Conservation (phyloP, 768 basidiomycete genomes). For the Russula compacta region DNA sequence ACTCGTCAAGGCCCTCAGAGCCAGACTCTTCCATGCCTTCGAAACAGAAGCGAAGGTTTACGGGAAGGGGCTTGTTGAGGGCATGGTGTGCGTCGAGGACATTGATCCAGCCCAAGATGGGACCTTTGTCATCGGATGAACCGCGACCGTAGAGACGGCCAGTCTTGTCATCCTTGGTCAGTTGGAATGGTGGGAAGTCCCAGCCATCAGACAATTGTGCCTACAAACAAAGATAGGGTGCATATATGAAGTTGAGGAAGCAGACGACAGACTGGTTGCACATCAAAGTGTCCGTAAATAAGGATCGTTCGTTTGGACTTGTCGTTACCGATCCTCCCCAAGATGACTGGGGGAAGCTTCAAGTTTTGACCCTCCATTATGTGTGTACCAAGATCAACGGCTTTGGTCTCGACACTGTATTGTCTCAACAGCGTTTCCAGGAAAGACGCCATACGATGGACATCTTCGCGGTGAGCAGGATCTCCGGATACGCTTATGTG, state of each 20-base stretch:
- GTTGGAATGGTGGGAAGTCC: slow-evolving; percentile 76
- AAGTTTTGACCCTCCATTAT: slow-evolving; percentile 61
- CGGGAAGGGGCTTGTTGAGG: slow-evolving; percentile 62
- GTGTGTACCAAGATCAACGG: slow-evolving; percentile 72
- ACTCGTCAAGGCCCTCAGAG: slow-evolving; percentile 81
- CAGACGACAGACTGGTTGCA: slow-evolving; percentile 65
- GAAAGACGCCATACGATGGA: slow-evolving; percentile 81
- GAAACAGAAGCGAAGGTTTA: slow-evolving; percentile 86
- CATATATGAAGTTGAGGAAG: background rate
- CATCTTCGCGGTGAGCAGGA: slow-evolving; percentile 60
- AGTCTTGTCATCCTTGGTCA: slow-evolving; percentile 45
- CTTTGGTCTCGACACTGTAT: slow-evolving; percentile 71
- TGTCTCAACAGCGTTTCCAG: slow-evolving; percentile 61
- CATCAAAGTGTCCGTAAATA: slow-evolving; percentile 92
- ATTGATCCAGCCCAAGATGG: slow-evolving; percentile 82
- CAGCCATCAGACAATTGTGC: slow-evolving; percentile 64
- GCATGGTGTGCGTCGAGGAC: slow-evolving; percentile 77
- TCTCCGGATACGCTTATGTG: slow-evolving; percentile 53
- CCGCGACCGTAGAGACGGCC: slow-evolving; percentile 77
- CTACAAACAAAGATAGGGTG: slow-evolving; percentile 20
- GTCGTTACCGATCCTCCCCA: slow-evolving; percentile 76
- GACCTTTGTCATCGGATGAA: slow-evolving; percentile 86
- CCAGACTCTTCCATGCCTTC: slow-evolving; percentile 98
- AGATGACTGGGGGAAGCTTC: slow-evolving; percentile 71
- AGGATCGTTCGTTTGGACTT: slow-evolving; percentile 88